phyloP scores from a whole-genome alignment of 352 stramenopile genomes.

The Phytophthora fragariae region DNA sequence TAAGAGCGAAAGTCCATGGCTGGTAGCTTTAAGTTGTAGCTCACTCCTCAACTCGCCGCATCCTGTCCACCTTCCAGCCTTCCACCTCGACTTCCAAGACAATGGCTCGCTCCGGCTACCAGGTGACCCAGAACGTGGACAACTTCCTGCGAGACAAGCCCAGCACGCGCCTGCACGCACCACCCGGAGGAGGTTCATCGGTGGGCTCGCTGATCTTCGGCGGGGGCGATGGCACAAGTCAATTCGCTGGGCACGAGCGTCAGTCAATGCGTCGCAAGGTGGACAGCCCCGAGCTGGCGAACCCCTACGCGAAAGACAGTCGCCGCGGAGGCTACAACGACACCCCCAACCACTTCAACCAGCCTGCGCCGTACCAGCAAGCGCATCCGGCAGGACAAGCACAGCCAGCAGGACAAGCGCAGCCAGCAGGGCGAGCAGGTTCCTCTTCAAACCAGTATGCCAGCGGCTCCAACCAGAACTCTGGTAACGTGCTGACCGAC shows the following conservation, averaged over 20 bases:
- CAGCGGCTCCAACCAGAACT: constrained; percentile 86
- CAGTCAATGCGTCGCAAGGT: constrained; percentile 52
- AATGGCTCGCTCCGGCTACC: constrained; percentile 67
- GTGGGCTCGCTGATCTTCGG: constrained; percentile 83
- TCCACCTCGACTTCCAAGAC: constrained; percentile 11
- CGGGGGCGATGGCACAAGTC: constrained; percentile 56
- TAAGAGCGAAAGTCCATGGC: constrained; percentile 14
- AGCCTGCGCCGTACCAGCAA: constrained; percentile 21
- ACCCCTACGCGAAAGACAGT: constrained; percentile 59
- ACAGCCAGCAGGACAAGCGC: constrained; percentile 25
- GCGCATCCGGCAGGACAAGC: too few species aligned
- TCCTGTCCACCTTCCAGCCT: constrained; percentile 14
- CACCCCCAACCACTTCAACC: constrained; percentile 32
- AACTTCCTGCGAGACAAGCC: constrained; percentile 82
- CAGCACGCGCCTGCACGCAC: constrained; percentile 76
- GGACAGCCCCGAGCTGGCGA: constrained; percentile 57
- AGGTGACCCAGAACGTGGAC: constrained; percentile 82
- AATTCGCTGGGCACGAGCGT: constrained; percentile 62
- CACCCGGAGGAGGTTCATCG: constrained; percentile 73
- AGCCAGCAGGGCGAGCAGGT: constrained; percentile 17
- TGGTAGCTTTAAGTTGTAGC: neutral
- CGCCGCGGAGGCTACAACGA: constrained; percentile 32
- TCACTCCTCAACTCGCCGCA: constrained; percentile 45
- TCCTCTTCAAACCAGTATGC: constrained; percentile 89
- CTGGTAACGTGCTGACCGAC: constrained; percentile 91